A percentile compares a stretch with the other conserved stretches of the same genome.
Conservation (phyloP, 495 filamentous ascomycete genomes). For the Glarea lozoyensis region DNA sequence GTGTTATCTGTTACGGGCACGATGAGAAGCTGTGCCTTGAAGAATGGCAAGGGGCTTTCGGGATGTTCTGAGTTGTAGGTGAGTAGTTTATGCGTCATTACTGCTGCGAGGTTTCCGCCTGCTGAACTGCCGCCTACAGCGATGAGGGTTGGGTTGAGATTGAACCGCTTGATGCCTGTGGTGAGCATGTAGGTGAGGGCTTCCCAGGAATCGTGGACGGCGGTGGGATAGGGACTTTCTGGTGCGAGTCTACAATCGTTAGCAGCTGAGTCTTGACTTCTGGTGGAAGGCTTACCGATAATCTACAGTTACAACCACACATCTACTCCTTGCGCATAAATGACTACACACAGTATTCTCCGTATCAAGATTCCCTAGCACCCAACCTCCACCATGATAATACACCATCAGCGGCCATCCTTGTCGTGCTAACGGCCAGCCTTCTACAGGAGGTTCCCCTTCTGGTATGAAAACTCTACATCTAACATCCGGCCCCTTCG, state of each 20-base stretch:
- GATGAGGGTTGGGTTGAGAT: conserved; percentile 35
- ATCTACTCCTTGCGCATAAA: conserved; percentile 38
- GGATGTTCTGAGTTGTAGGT: conserved; percentile 28
- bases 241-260: conserved; percentile 37
- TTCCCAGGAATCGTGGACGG: conserved; percentile 50
- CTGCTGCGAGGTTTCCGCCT: conserved; percentile 44
- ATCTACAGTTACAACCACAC: conserved; percentile 46
- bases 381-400: conserved; percentile 53
- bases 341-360: conserved; percentile 51
- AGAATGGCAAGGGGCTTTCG: conserved; percentile 23
- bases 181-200: conserved; percentile 43
- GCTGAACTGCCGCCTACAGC: conserved; percentile 49
- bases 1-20: conserved; percentile 53
- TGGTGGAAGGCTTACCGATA: conserved; percentile 35
- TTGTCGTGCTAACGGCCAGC: no score
- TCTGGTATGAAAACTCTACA: conserved; percentile 41
- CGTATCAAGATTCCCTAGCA: conserved; percentile 48
- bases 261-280: conserved; percentile 1
- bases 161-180: conserved; percentile 29
- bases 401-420: conserved; percentile 51
- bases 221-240: conserved; percentile 46
- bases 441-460: conserved; percentile 31
- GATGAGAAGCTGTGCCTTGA: conserved; percentile 42
- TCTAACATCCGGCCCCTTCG: conserved; percentile 36
- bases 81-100: conserved; percentile 46